These are phyloP conservation scores for Mrakia frigida DNA, from an alignment of 768 basidiomycete genomes.

Conservation along the genomic window DNA sequence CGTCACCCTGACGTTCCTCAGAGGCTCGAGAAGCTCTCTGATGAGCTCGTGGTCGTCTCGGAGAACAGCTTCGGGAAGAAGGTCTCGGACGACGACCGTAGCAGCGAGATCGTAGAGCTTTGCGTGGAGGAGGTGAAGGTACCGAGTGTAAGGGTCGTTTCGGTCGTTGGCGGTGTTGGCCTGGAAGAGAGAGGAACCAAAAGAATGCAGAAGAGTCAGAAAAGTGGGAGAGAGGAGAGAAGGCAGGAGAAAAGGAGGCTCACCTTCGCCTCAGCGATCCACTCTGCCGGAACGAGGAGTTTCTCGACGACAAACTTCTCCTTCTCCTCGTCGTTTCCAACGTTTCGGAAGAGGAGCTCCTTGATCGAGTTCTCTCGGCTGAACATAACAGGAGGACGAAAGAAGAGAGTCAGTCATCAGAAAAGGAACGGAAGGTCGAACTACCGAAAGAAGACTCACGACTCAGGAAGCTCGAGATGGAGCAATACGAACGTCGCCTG, in stretches of 20 bases:
- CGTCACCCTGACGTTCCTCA: constrained; percentile 58
- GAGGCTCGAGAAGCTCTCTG: constrained; percentile 60
- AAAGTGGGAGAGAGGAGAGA: background rate
- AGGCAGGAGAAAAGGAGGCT: constrained; percentile 4
- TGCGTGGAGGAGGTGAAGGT: constrained; percentile 67
- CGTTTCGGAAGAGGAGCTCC: constrained; percentile 64
- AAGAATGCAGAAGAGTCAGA: constrained; percentile 3
- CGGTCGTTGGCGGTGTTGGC: constrained; percentile 60
- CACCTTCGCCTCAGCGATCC: constrained; percentile 90
- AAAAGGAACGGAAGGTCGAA: background rate
- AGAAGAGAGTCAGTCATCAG: background rate
- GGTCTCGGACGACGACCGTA: constrained; percentile 71
- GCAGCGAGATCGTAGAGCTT: constrained; percentile 70
- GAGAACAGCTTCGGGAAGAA: constrained; percentile 82
- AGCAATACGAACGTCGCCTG: constrained; percentile 84
- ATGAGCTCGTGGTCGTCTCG: constrained; percentile 61
- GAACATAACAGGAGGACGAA: constrained; percentile 24
- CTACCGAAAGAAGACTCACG: constrained; percentile 53
- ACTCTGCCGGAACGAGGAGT: constrained; percentile 71
- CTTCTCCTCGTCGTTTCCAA: constrained; percentile 37
- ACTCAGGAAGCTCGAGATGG: constrained; percentile 72
- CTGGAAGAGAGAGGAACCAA: constrained; percentile 44
- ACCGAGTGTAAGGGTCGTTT: constrained; percentile 65
- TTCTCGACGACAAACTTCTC: constrained; percentile 53
- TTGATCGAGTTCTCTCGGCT: constrained; percentile 80